Conservation (phyloP, 441 rosid genomes). For the Croton laevigatus region DNA sequence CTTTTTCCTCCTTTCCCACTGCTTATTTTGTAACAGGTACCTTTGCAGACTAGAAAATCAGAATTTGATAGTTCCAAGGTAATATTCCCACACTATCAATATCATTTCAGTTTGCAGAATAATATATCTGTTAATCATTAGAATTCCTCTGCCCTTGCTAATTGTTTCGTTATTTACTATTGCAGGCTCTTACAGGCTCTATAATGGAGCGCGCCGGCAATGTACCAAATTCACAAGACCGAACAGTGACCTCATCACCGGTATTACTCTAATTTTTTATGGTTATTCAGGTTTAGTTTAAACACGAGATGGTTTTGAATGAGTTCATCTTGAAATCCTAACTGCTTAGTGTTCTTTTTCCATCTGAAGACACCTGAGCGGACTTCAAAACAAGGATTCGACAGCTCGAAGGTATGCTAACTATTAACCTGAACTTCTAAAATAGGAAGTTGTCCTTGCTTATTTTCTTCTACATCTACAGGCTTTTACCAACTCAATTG, state of each 20-base stretch:
- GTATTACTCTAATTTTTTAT: too few relatives aligned
- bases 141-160: too few relatives aligned
- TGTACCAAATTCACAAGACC: too few relatives aligned
- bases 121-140: too few relatives aligned
- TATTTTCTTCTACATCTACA: slow-evolving; percentile 24
- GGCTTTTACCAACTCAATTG: slow-evolving; percentile 70
- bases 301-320: not conserved
- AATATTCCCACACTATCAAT: too few relatives aligned
- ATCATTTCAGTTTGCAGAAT: too few relatives aligned
- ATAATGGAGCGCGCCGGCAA: too few relatives aligned
- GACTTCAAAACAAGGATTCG: slow-evolving; percentile 24
- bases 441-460: not conserved
- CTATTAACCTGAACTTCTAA: not conserved
- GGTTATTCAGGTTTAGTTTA: not conserved
- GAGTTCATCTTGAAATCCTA: slow-evolving; percentile 1
- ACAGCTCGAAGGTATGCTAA: slow-evolving; percentile 32
- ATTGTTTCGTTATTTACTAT: too few relatives aligned
- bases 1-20: not conserved
- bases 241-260: too few relatives aligned
- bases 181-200: too few relatives aligned
- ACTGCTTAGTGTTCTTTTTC: not conserved
- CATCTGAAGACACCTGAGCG: slow-evolving; percentile 16
- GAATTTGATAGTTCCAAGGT: not conserved
- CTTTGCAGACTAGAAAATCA: slow-evolving; percentile 30
- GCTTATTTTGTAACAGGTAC: slow-evolving; percentile 21